These are phyloP conservation scores for Sarocladiaceae sp. DNA, from an alignment of 2,329 filamentous ascomycete genomes.

Conservation along the genomic window DNA sequence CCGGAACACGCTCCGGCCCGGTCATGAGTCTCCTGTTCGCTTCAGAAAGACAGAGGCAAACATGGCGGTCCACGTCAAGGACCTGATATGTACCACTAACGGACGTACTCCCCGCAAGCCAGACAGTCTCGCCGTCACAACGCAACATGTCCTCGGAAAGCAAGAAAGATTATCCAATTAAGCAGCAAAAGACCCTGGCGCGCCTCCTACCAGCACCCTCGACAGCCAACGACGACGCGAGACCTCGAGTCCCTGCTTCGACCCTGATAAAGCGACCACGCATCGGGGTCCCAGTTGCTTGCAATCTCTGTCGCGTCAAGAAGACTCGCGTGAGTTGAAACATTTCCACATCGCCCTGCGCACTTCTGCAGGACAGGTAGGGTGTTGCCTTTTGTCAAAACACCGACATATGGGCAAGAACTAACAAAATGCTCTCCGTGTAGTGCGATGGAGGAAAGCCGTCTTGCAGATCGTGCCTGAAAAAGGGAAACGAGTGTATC, in stretches of 20 bases:
- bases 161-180: too few species aligned
- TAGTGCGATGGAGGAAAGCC: constrained; percentile 8
- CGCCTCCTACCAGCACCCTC: constrained; percentile 2
- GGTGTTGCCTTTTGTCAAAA: neutral
- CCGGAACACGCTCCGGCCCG: too few species aligned
- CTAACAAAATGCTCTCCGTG: neutral
- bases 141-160: too few species aligned
- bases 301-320: constrained; percentile 3
- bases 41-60: too few species aligned
- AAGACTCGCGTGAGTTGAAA: constrained; percentile 8
- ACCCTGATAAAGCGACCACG: neutral
- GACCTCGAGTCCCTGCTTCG: neutral
- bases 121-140: too few species aligned
- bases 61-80: too few species aligned
- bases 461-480: neutral
- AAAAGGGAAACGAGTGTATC: neutral
- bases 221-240: neutral
- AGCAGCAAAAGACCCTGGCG: neutral
- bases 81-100: too few species aligned
- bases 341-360: neutral
- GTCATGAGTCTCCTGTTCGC: too few species aligned
- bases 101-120: too few species aligned
- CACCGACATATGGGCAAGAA: neutral
- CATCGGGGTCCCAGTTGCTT: constrained; percentile 4
- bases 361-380: neutral